Conservation (phyloP, 768 basidiomycete genomes). For the Kwoniella europaea region DNA sequence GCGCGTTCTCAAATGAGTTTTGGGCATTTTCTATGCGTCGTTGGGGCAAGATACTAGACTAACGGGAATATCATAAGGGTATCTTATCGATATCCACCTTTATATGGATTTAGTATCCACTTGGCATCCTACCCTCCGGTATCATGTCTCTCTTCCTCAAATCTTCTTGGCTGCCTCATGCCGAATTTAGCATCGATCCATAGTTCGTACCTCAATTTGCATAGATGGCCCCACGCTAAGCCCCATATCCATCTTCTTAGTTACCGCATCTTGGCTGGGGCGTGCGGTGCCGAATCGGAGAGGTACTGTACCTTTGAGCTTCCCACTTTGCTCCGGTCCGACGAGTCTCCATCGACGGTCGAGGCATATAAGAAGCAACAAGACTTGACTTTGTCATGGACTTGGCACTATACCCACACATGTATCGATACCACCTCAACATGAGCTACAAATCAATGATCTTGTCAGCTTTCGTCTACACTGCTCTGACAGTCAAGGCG, state of each 20-base stretch:
- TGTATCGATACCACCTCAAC: neutral
- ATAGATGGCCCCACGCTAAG: neutral
- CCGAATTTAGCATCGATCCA: neutral
- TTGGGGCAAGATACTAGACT: neutral
- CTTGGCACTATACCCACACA: neutral
- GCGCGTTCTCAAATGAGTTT: too few species aligned
- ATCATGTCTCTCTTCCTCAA: neutral
- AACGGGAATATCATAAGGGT: neutral
- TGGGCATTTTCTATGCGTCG: neutral
- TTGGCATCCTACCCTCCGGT: neutral
- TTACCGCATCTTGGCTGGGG: too few species aligned
- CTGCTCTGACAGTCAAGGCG: neutral
- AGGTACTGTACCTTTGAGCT: neutral
- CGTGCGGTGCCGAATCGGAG: neutral
- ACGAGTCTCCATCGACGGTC: neutral
- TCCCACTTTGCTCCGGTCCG: neutral
- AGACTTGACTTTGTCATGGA: too few species aligned
- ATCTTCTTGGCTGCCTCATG: neutral
- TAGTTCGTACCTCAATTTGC: neutral
- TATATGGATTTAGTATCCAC: neutral
- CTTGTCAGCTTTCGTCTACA: neutral
- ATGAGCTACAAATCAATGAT: neutral
- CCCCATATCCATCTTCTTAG: neutral
- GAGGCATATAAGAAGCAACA: too few species aligned
- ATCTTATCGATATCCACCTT: conserved; percentile 18